Base-by-base conservation (phyloP, 2,329 filamentous ascomycete species). In the Ascochyta koolunga region DNA sequence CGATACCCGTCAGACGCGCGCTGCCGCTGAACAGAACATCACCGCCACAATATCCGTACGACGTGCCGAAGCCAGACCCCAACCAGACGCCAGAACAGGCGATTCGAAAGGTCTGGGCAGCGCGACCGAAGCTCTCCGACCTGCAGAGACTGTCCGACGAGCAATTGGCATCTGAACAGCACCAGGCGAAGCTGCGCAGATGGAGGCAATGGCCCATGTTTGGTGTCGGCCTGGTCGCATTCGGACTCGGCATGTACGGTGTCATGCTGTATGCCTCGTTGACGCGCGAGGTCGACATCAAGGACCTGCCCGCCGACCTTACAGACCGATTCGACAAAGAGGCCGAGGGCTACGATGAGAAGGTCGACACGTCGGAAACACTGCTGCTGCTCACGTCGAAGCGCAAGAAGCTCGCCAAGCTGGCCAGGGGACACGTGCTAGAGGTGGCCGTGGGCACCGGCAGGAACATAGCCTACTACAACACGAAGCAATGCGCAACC, bases 361-460 rank as follows among this genome's bases (percentile, higher is more conserved):
- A 80, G 46, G 78, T 82, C 31, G 74, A 75, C 48, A 63, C 72
- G 16, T 75, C 75, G 5, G 80, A 82, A 59, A 70, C 61, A 54
- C 57, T 79, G 31, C 74, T 77, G 56, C 70, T 79, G 19, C 62
- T 81, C 47, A 76, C 68, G 22, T 63, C 61, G 38, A 69, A 72
- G 44, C 73, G 80, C 43, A 74, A 74, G 57, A 65, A 73, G 55
- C 67, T 82, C 22, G 72, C 74, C 3, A 56, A 62, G 31, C 68
- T 71, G 60, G 79, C 77, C 50, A 65, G 61, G 11, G 80, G 80
- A 0, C 71, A 82, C 65, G 79, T 82, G 13, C 61, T 82, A 31
- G 80, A 82, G 64, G 77, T 78, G 13, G 77, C 77, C 18, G 80
- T 78, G 39, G 80, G 80, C 6, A 82, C 80, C 0, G 80, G 79